Percentiles rank a stretch among this genome's conserved stretches.
Conservation (phyloP, 495 filamentous ascomycete genomes). For the Annulohypoxylon bovei region DNA sequence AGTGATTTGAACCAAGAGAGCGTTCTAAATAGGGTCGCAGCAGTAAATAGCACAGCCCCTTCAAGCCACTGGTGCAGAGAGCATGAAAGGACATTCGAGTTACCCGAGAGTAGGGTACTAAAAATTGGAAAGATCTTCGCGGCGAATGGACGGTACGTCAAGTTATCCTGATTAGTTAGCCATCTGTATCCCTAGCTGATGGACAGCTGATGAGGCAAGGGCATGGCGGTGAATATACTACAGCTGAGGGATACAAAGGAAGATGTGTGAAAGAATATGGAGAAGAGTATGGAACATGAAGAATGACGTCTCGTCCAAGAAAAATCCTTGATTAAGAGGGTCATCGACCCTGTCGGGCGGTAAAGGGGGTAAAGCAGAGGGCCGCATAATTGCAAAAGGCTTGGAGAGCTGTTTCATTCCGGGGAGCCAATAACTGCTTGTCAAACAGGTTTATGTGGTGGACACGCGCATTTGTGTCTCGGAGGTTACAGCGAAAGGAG, state of each 20-base stretch:
- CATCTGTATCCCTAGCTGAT: neutral
- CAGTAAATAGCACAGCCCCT: constrained; percentile 22
- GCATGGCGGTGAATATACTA: constrained; percentile 6
- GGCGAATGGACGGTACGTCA: neutral
- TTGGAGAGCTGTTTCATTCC: constrained; percentile 29
- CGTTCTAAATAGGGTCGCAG: constrained; percentile 11
- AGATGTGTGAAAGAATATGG: neutral
- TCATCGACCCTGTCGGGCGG: constrained; percentile 27
- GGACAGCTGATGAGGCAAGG: constrained; percentile 11
- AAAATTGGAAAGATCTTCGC: constrained; percentile 6
- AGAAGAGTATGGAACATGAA: constrained; percentile 27
- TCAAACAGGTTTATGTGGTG: neutral
- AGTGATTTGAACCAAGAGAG: constrained; percentile 20
- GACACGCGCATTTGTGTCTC: constrained; percentile 41
- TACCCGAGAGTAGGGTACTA: neutral
- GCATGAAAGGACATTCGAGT: constrained; percentile 2
- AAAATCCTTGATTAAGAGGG: constrained; percentile 13
- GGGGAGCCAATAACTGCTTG: constrained; percentile 16
- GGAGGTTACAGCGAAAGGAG: constrained; percentile 35
- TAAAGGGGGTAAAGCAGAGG: constrained; percentile 6
- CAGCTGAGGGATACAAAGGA: constrained; percentile 13
- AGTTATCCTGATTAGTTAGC: constrained; percentile 12
- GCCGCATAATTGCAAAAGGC: constrained; percentile 1
- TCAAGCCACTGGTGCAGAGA: neutral
- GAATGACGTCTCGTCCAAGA: constrained; percentile 36